Percentiles rank a stretch among this genome's conserved stretches.
Conservation (phyloP, 2,329 filamentous ascomycete species). For the Hypoxylon sp. region DNA sequence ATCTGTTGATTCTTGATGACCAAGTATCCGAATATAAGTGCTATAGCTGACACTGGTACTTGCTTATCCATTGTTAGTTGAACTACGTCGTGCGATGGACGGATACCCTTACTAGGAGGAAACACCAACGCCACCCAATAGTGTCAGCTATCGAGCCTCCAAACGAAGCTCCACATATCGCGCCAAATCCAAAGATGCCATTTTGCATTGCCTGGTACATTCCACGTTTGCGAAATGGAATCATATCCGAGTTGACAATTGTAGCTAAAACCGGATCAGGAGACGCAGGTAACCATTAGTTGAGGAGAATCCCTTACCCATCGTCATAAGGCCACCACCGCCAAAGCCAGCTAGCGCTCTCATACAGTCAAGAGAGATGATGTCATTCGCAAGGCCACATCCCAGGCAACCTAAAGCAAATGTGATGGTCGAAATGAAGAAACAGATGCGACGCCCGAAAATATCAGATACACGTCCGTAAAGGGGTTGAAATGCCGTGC, state of each 20-base stretch:
- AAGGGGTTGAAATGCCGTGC: slow-evolving; percentile 79
- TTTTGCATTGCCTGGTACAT: slow-evolving; percentile 76
- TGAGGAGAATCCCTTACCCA: slow-evolving; percentile 65
- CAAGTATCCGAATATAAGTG: slow-evolving; percentile 66
- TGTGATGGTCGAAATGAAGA: slow-evolving; percentile 74
- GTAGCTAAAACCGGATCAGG: slow-evolving; percentile 56
- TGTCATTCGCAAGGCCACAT: slow-evolving; percentile 72
- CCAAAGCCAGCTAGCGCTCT: slow-evolving; percentile 78
- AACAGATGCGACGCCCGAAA: slow-evolving; percentile 74
- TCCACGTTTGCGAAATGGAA: slow-evolving; percentile 68
- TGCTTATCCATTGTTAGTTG: slow-evolving; percentile 56
- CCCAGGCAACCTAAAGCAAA: slow-evolving; percentile 76
- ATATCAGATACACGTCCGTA: slow-evolving; percentile 81
- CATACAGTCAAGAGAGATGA: slow-evolving; percentile 74
- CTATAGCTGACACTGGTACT: slow-evolving; percentile 71
- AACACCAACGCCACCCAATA: slow-evolving; percentile 79
- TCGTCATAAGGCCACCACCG: slow-evolving; percentile 77
- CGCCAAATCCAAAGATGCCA: slow-evolving; percentile 72
- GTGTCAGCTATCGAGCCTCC: slow-evolving; percentile 75
- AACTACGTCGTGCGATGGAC: too few relatives aligned
- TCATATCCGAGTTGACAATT: slow-evolving; percentile 76
- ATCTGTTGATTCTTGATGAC: slow-evolving; percentile 65
- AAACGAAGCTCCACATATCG: slow-evolving; percentile 74
- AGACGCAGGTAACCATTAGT: slow-evolving; percentile 48
- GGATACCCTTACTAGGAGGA: slow-evolving; percentile 60